A percentile compares a stretch with the other conserved stretches of the same genome.
phyloP scores from a whole-genome alignment of 257 asterid species.

The Solanum chilense region DNA sequence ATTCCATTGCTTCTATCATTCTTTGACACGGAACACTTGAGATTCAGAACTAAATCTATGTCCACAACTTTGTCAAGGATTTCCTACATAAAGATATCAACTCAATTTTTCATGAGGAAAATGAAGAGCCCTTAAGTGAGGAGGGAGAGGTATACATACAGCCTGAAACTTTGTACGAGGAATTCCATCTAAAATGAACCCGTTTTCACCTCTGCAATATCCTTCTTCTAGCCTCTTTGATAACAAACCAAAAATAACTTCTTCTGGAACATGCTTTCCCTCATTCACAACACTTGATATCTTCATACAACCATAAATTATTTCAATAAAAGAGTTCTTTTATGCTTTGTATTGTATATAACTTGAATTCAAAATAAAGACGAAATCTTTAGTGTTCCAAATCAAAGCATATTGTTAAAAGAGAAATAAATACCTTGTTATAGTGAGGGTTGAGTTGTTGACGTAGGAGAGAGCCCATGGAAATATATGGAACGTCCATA shows the following conservation, averaged over 20 bases:
- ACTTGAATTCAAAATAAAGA: neutral
- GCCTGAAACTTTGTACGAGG: constrained; percentile 82
- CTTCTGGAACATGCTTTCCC: constrained; percentile 72
- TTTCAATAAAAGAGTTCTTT: neutral
- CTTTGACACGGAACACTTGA: constrained; percentile 37
- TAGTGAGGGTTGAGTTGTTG: constrained; percentile 76
- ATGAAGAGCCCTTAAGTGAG: neutral
- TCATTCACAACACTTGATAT: constrained; percentile 61
- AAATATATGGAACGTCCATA: constrained; percentile 72
- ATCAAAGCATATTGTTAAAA: neutral
- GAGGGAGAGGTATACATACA: constrained; percentile 23
- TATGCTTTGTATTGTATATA: too few species aligned
- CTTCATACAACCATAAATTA: constrained; percentile 14
- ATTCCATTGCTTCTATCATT: constrained; percentile 18
- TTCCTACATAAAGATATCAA: constrained; percentile 34
- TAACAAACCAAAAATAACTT: constrained; percentile 61
- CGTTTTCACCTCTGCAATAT: constrained; percentile 67
- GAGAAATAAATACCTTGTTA: constrained; percentile 35
- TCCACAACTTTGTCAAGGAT: constrained; percentile 70
- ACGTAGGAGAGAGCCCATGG: constrained; percentile 82
- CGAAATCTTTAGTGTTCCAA: neutral
- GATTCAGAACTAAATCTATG: constrained; percentile 78
- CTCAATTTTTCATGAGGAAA: neutral
- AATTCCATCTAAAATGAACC: constrained; percentile 85
- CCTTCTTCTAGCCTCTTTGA: constrained; percentile 89